These are phyloP conservation scores for Wallacemonas rigidus DNA, from an alignment of 208 protist species.

Conservation along the genomic window DNA sequence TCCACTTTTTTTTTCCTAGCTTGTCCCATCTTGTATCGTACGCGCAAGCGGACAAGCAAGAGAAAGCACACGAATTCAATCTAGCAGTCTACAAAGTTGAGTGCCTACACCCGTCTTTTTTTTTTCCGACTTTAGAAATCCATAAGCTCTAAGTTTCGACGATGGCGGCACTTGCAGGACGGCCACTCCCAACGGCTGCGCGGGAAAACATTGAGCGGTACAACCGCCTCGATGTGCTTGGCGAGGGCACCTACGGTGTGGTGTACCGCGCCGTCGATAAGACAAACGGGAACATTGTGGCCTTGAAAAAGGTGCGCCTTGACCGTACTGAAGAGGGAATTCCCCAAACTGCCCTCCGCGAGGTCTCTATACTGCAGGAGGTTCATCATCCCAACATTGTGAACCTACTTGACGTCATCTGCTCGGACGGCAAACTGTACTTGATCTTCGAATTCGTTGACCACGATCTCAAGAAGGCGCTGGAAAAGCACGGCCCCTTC, in stretches of 20 bases:
- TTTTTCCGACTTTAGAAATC: not conserved
- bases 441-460: slow-evolving; percentile 93
- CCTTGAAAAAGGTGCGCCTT: slow-evolving; percentile 97
- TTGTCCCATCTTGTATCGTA: not conserved
- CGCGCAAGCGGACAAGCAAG: slow-evolving; percentile 2
- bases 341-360: slow-evolving; percentile 96
- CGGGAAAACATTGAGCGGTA: slow-evolving; percentile 86
- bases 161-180: slow-evolving; percentile 62
- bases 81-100: not conserved
- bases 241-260: slow-evolving; percentile 94
- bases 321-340: slow-evolving; percentile 98
- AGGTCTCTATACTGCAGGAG: slow-evolving; percentile 98
- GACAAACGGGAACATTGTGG: slow-evolving; percentile 88
- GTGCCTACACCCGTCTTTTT: not conserved
- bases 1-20: too few relatives aligned
- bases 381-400: slow-evolving; percentile 98
- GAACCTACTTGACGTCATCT: slow-evolving; percentile 90
- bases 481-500: slow-evolving; percentile 89
- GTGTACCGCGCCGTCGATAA: slow-evolving; percentile 91
- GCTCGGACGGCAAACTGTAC: slow-evolving; percentile 88
- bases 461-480: slow-evolving; percentile 97
- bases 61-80: not conserved
- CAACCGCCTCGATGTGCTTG: slow-evolving; percentile 86
- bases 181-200: slow-evolving; percentile 29
- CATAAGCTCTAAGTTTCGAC: not conserved